Conservation (phyloP, 345 rosid genomes). For the Cochlearia excelsa region DNA sequence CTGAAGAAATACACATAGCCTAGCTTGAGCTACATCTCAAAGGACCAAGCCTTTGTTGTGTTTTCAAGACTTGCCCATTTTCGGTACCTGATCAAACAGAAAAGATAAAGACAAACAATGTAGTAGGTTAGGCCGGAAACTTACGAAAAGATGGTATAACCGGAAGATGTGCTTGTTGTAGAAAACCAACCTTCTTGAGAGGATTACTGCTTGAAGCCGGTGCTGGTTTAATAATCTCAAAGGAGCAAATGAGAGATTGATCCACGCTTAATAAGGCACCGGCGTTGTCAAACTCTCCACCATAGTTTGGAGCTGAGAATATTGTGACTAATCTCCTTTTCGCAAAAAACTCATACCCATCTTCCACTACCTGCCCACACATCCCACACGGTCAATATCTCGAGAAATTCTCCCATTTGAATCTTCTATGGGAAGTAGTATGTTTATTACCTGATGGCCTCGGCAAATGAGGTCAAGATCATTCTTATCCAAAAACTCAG, state of each 20-base stretch:
- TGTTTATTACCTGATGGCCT: slow-evolving; percentile 80
- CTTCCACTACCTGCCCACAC: slow-evolving; percentile 85
- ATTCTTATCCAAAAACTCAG: slow-evolving; percentile 84
- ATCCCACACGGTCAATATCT: slow-evolving; percentile 4
- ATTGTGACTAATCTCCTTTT: slow-evolving; percentile 81
- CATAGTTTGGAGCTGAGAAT: slow-evolving; percentile 98
- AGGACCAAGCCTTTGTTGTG: slow-evolving; percentile 9
- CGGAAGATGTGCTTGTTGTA: background rate
- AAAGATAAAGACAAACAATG: background rate
- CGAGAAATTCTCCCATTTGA: background rate
- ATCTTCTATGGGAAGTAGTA: background rate
- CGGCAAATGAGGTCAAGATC: slow-evolving; percentile 95
- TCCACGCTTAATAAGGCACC: slow-evolving; percentile 86
- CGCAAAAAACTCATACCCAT: slow-evolving; percentile 94
- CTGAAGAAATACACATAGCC: slow-evolving; percentile 32
- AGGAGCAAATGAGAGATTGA: slow-evolving; percentile 73
- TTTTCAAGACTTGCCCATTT: slow-evolving; percentile 37
- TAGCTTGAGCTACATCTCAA: slow-evolving; percentile 27
- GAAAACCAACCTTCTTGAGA: slow-evolving; percentile 61
- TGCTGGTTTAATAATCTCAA: slow-evolving; percentile 85
- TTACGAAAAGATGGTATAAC: slow-evolving; percentile 6
- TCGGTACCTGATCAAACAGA: slow-evolving; percentile 31
- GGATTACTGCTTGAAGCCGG: slow-evolving; percentile 44
- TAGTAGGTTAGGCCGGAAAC: background rate
- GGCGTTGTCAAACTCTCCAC: slow-evolving; percentile 98